Evolutionary conservation across 768 basidiomycete genomes (phyloP), one percentile per base, ranked within the genome.

Genomic region (Kwoniella dendrophila): DNA sequence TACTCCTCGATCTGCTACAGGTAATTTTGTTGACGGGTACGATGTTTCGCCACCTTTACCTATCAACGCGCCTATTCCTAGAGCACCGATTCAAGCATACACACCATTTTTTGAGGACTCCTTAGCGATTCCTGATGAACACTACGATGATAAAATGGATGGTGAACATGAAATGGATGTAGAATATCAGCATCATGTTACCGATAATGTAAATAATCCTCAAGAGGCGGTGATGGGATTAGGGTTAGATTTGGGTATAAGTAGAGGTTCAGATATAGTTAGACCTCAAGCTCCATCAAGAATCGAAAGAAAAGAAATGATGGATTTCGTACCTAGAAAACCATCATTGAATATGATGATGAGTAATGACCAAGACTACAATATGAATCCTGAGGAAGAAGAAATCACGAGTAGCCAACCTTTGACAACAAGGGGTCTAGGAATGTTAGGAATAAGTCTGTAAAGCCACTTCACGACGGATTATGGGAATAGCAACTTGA

Each of bases 311-410:
- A 51, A n/a, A 11, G 49, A 56, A 14, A 47, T 58, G 56, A 45
- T 48, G 32, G 32, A 58, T 26, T 58, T 58, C 29, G 32, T 34
- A 12, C 56, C 56, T 10, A 33, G 47, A n/a, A 58, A 47, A 18
- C 56, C 56, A 12, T 58, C 56, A n/a, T 14, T 58, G 29, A 20
- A 12, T 24, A 8, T 58, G 18, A 43, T 58, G 41, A 58, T 45
- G 41, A 29, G 29, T 56, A 26, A 22, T 44, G 43, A 56, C 11
- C 11, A 22, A 6, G 41, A 29, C 24, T 6, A 18, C 18, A 22
- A 49, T 49, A 30, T 26, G 22, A 27, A 49, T 18, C 8, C 8
- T 38, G 36, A 38, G 36, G 36, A 8, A 18, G 36, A 38, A 38
- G 36, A 8, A n/a, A n/a, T n/a, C n/a, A n/a, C n/a, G n/a, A n/a